These are phyloP conservation scores for Paraconiothyrium brasiliense DNA, from an alignment of 2,329 filamentous ascomycete genomes.

Conservation along the genomic window DNA sequence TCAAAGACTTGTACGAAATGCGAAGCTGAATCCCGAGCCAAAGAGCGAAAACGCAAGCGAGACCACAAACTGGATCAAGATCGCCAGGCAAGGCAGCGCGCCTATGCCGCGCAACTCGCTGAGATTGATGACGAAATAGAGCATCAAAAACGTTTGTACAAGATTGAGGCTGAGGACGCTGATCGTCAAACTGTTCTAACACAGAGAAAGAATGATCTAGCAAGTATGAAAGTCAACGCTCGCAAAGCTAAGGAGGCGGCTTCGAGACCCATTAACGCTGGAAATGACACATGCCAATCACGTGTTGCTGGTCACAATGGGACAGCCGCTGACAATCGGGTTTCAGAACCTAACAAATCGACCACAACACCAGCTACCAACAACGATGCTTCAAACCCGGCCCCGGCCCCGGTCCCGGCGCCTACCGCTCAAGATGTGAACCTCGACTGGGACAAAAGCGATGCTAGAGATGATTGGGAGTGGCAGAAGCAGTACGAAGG, in stretches of 20 bases:
- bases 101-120: slow-evolving; percentile 58
- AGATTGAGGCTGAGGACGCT: slow-evolving; percentile 57
- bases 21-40: slow-evolving; percentile 58
- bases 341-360: too few relatives aligned
- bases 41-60: slow-evolving; percentile 55
- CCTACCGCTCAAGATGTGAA: too few relatives aligned
- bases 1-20: slow-evolving; percentile 61
- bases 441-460: slow-evolving; percentile 29
- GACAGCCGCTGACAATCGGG: too few relatives aligned
- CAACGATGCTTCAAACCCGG: not conserved
- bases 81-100: slow-evolving; percentile 55
- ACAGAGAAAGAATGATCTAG: slow-evolving; percentile 60
- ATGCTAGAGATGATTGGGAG: slow-evolving; percentile 66
- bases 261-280: too few relatives aligned
- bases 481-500: slow-evolving; percentile 64
- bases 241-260: not conserved
- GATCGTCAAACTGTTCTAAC: slow-evolving; percentile 56
- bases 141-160: slow-evolving; percentile 55
- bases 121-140: slow-evolving; percentile 65
- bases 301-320: too few relatives aligned
- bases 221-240: slow-evolving; percentile 40
- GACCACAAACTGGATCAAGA: slow-evolving; percentile 63
- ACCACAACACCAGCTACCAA: not conserved
- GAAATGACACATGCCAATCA: too few relatives aligned
- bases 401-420: too few relatives aligned